These are phyloP conservation scores for Striga asiatica DNA, from an alignment of 257 asterid genomes.

Conservation along the genomic window DNA sequence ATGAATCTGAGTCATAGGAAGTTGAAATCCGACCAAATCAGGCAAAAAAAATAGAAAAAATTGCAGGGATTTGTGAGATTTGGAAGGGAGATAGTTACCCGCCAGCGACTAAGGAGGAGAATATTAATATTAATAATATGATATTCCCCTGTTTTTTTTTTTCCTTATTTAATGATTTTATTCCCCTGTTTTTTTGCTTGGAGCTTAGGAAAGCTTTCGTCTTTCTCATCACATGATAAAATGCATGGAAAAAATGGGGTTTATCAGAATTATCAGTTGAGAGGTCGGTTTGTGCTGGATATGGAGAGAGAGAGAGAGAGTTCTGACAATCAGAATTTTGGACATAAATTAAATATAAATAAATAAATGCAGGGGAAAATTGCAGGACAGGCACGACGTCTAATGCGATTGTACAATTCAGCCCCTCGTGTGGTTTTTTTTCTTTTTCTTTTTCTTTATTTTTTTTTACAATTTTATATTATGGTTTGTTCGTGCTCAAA, in stretches of 20 bases:
- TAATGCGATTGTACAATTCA: too few relatives aligned
- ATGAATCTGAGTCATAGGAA: slow-evolving; percentile 24
- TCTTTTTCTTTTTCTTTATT: too few relatives aligned
- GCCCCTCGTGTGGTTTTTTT: too few relatives aligned
- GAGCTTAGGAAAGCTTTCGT: slow-evolving; percentile 4
- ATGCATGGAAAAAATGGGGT: slow-evolving; percentile 8
- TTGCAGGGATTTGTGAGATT: slow-evolving; percentile 24
- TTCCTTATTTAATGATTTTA: not conserved
- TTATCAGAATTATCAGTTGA: slow-evolving; percentile 9
- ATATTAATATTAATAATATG: too few relatives aligned
- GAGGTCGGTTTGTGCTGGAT: slow-evolving; percentile 18
- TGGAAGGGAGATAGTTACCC: slow-evolving; percentile 41
- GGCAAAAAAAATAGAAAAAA: too few relatives aligned
- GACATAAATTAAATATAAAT: not conserved
- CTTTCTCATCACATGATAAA: not conserved
- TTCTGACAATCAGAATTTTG: not conserved
- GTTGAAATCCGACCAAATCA: slow-evolving; percentile 57
- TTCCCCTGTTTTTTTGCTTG: not conserved
- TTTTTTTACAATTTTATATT: too few relatives aligned
- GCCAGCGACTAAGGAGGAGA: slow-evolving; percentile 32
- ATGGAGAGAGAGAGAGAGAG: slow-evolving; percentile 6
- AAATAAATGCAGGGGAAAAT: too few relatives aligned
- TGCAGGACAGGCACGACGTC: too few relatives aligned
- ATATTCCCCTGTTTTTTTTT: not conserved
- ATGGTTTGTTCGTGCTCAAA: too few relatives aligned